Evolutionary conservation across 768 basidiomycete genomes (phyloP).

Genomic region (Cantharellus anzutake): DNA sequence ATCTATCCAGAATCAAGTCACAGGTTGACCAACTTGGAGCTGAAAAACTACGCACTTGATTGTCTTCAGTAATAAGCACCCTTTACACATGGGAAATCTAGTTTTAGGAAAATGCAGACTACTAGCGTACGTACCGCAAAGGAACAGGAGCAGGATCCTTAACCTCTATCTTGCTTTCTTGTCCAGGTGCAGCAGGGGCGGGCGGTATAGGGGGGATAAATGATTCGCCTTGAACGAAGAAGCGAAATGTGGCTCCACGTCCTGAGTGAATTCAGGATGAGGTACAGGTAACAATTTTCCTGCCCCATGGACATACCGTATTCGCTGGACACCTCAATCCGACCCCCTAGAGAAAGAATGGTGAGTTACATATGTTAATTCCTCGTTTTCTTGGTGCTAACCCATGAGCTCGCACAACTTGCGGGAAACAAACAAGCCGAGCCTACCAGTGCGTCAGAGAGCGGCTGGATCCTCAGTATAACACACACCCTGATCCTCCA

Average conservation of each 20-base stretch:
- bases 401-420: slow-evolving; percentile 18
- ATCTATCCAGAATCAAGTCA: slow-evolving; percentile 3
- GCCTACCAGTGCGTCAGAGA: neutral
- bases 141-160: no score
- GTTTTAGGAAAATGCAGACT: no score
- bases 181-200: no score
- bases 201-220: no score
- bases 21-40: neutral
- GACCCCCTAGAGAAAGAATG: neutral
- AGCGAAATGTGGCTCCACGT: slow-evolving; percentile 21
- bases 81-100: neutral
- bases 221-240: slow-evolving; percentile 15
- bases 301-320: slow-evolving; percentile 9
- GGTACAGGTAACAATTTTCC: neutral
- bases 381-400: slow-evolving; percentile 9
- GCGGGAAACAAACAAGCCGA: slow-evolving; percentile 22
- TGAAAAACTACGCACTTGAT: slow-evolving; percentile 3
- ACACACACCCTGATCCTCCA: slow-evolving; percentile 13
- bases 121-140: no score
- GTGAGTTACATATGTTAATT: slow-evolving; percentile 6
- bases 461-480: no score
- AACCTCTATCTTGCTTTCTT: no score
- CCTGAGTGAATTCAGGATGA: slow-evolving; percentile 1
- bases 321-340: slow-evolving; percentile 19
- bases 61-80: slow-evolving; percentile 14